These are phyloP conservation scores for Camelina hispida DNA, from an alignment of 345 rosid genomes.

Conservation along the genomic window DNA sequence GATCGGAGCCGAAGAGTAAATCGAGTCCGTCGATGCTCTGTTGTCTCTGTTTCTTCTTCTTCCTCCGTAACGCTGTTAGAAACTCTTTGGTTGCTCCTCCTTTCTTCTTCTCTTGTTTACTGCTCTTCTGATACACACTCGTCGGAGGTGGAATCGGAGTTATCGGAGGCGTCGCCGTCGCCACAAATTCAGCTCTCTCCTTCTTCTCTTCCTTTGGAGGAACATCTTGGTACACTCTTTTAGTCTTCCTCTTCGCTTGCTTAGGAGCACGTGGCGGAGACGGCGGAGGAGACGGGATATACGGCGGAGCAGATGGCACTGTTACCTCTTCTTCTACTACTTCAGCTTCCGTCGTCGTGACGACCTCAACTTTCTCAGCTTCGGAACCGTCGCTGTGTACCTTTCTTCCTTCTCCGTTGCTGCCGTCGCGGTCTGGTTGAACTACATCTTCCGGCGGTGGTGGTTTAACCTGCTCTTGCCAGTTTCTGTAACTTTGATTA, in stretches of 20 bases:
- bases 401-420: slow-evolving; percentile 26
- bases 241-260: slow-evolving; percentile 34
- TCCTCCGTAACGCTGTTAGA: slow-evolving; percentile 53
- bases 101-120: slow-evolving; percentile 59
- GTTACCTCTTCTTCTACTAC: slow-evolving; percentile 19
- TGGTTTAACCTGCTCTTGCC: slow-evolving; percentile 31
- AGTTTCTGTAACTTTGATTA: slow-evolving; percentile 33
- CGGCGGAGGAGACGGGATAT: slow-evolving; percentile 25
- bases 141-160: slow-evolving; percentile 43
- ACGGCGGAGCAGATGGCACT: slow-evolving; percentile 6
- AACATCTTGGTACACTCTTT: slow-evolving; percentile 40
- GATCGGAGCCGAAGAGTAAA: slow-evolving; percentile 52
- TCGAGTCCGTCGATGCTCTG: slow-evolving; percentile 85
- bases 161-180: slow-evolving; percentile 9
- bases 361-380: slow-evolving; percentile 35
- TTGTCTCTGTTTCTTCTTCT: slow-evolving; percentile 75
- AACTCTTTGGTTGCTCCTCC: slow-evolving; percentile 67
- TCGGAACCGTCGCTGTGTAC: neutral
- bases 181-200: slow-evolving; percentile 30
- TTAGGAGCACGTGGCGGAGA: slow-evolving; percentile 37
- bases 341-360: slow-evolving; percentile 21
- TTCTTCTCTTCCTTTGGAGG: slow-evolving; percentile 26
- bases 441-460: slow-evolving; percentile 18
- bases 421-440: neutral
- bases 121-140: slow-evolving; percentile 28